A percentile compares a stretch with the other conserved stretches of the same genome.
phyloP scores from a whole-genome alignment of 2,329 filamentous ascomycete species.

The Fusarium concolor region DNA sequence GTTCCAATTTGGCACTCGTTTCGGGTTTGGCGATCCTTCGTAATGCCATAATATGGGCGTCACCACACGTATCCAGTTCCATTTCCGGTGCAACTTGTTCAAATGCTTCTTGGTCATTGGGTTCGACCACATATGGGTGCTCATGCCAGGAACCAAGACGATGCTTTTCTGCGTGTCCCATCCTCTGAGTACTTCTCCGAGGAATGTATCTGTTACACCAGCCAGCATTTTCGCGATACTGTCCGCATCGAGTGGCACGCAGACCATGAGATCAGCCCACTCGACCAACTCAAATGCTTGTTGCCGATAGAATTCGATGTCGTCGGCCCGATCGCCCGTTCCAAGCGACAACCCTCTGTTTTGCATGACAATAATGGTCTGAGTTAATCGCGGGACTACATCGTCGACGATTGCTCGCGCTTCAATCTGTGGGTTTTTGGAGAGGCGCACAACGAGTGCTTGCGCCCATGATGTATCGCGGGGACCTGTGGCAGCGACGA shows the following conservation, averaged over 20 bases:
- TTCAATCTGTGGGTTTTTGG: conserved; percentile 71
- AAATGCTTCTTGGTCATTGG: conserved; percentile 90
- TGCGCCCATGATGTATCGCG: conserved; percentile 74
- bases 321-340: conserved; percentile 54
- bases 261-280: conserved; percentile 88
- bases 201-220: conserved; percentile 82
- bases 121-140: conserved; percentile 88
- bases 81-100: conserved; percentile 83
- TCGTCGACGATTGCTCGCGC: conserved; percentile 74
- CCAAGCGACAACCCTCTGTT: conserved; percentile 59
- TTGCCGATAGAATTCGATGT: conserved; percentile 63
- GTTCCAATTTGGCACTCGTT: conserved; percentile 70
- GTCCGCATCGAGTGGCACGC: conserved; percentile 87
- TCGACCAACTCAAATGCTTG: conserved; percentile 77
- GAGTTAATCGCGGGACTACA: conserved; percentile 70
- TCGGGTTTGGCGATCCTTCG: conserved; percentile 62
- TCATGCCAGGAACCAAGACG: conserved; percentile 89
- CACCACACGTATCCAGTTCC: conserved; percentile 87
- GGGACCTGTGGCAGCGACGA: conserved; percentile 74
- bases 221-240: conserved; percentile 88
- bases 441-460: conserved; percentile 73
- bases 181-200: conserved; percentile 83
- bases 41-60: conserved; percentile 87
- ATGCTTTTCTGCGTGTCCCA: conserved; percentile 92
- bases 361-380: conserved; percentile 70